Evolutionary conservation across 768 basidiomycete genomes (phyloP), one percentile per base, ranked within the genome.

Genomic region (Boletus rex-veris): DNA sequence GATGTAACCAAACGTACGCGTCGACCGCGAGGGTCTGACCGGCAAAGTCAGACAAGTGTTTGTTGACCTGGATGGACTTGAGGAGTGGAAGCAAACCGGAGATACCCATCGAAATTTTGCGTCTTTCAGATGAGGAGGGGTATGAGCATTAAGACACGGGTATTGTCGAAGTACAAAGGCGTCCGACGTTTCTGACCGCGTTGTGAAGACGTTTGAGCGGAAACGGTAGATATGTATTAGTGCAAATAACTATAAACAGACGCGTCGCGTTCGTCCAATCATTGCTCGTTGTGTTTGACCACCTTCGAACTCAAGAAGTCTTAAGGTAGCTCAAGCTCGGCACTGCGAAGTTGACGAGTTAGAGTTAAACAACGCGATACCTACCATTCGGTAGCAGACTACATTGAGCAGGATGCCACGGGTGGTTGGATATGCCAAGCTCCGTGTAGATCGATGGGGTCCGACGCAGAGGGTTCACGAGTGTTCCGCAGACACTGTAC

Each of bases 1-100:
- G 82, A 64, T 94, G 92, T 37, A 95, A 75, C 92, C 92, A 94
- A 52, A 93, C 94, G 69, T 99, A 99, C 39, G 86, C 95, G 74
- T 98, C 96, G 38, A 98, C 86, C 1, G 91, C 96, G 35, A 98
- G 73, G 3, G 86, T 91, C 67, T 93, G 84, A 14, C 91, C 93
- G 43, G 81, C 71, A 65, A 88, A 92, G 52, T 94, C 90, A 4
- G 84, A 86, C 50, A 98, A 80, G 60, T 90, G 86, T 53, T 76
- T 82, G 53, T 80, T 81, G 50, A 80, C 82, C 64, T 95, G 91
- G 36, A 97, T 95, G 40, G 91, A 82, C 77, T 93, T 95, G 58
- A 98, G 81, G 24, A 96, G 80, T 31, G 93, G 90, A 33, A 98
- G 74, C 18, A 98, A 80, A 12, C 96, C 96, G 53, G 85, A 80